Conservation (phyloP, 139 green algal genomes). For the Chlamydomonas schloesseri region DNA sequence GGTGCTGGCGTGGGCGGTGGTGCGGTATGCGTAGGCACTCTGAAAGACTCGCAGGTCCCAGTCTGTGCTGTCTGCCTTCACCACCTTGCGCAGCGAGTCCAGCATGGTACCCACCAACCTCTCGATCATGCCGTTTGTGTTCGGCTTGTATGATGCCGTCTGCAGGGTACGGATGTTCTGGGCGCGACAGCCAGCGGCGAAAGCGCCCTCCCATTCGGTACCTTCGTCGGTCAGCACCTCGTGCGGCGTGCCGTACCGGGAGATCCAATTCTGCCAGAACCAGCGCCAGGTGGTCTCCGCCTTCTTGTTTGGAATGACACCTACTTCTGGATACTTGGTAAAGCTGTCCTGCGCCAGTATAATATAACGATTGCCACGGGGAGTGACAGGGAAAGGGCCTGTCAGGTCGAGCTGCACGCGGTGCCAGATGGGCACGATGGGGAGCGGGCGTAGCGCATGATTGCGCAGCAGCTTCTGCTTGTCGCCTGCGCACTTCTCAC, state of each 20-base stretch:
- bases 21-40: neutral
- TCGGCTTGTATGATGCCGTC: neutral
- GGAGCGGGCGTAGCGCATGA: neutral
- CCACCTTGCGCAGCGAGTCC: neutral
- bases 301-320: neutral
- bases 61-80: too few relatives aligned
- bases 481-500: neutral
- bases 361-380: neutral
- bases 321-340: neutral
- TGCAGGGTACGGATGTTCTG: neutral
- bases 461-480: neutral
- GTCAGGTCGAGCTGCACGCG: neutral
- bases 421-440: neutral
- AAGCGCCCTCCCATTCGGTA: neutral
- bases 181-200: neutral
- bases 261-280: neutral
- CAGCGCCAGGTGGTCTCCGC: neutral
- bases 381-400: neutral
- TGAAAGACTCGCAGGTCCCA: neutral
- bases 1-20: neutral
- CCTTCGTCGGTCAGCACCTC: neutral
- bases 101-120: neutral
- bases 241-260: neutral
- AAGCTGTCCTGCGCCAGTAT: neutral
- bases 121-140: neutral